phyloP scores from a whole-genome alignment of 352 stramenopile species.

The Globisporangium okanoganense region DNA sequence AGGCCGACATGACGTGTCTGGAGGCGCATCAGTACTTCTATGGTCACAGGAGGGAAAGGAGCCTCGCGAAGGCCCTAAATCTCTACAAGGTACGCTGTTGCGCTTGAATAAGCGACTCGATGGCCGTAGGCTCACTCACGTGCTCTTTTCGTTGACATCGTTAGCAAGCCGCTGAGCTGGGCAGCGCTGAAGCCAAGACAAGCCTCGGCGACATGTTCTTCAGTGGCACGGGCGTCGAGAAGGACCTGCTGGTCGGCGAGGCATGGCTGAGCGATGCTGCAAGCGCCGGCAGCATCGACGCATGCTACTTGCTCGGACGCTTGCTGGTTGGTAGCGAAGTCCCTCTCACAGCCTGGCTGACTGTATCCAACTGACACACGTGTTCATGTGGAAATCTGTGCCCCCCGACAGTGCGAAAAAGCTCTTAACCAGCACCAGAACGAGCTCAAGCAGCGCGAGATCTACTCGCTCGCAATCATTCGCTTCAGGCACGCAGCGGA shows the following conservation, averaged over 20 bases:
- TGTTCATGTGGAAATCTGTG: background rate
- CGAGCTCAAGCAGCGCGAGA: slow-evolving; percentile 26
- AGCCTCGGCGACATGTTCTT: slow-evolving; percentile 68
- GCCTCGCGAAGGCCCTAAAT: slow-evolving; percentile 36
- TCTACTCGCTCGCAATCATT: slow-evolving; percentile 34
- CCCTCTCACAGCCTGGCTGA: background rate
- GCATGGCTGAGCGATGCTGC: slow-evolving; percentile 48
- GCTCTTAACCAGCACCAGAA: slow-evolving; percentile 34
- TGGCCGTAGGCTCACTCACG: background rate
- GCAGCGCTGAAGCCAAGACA: slow-evolving; percentile 39
- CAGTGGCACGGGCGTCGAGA: slow-evolving; percentile 38
- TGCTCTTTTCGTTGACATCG: background rate
- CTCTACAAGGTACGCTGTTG: slow-evolving; percentile 46
- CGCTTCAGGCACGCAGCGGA: slow-evolving; percentile 47
- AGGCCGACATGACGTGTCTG: slow-evolving; percentile 38
- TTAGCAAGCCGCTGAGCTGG: slow-evolving; percentile 49
- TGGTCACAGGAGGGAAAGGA: slow-evolving; percentile 37
- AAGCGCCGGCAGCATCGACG: slow-evolving; percentile 35
- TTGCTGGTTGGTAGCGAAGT: slow-evolving; percentile 36
- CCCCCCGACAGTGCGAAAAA: slow-evolving; percentile 49
- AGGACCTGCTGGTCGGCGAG: slow-evolving; percentile 47
- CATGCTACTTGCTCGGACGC: slow-evolving; percentile 42
- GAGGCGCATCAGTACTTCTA: slow-evolving; percentile 65
- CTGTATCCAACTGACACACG: background rate
- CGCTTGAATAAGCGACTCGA: background rate